These are phyloP conservation scores for Ziziphus jujuba DNA, from an alignment of 306 rosid genomes.

Conservation along the genomic window DNA sequence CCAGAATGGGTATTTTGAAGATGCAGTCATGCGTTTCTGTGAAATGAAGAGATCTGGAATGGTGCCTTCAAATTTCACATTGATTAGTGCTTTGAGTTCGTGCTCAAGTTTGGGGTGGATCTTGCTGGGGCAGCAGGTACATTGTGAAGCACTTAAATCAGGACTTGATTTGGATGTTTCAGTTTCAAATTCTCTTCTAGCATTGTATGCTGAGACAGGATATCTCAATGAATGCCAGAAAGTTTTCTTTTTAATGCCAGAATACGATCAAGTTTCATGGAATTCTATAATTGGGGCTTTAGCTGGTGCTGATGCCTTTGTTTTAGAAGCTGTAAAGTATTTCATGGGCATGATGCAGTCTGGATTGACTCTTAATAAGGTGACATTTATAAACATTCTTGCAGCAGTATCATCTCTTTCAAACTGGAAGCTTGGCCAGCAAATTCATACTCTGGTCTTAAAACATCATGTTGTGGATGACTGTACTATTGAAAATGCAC, in stretches of 20 bases:
- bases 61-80: conserved; percentile 75
- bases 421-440: conserved; percentile 49
- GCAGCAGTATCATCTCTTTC: conserved; percentile 71
- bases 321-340: conserved; percentile 53
- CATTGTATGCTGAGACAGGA: conserved; percentile 71
- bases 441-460: conserved; percentile 64
- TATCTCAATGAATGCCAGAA: conserved; percentile 52
- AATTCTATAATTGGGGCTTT: conserved; percentile 79
- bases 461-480: conserved; percentile 53
- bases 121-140: conserved; percentile 66
- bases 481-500: conserved; percentile 71
- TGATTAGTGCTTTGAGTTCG: conserved; percentile 86
- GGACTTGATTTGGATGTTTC: conserved; percentile 92
- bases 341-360: conserved; percentile 72
- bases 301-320: conserved; percentile 54
- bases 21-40: conserved; percentile 55
- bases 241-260: conserved; percentile 70
- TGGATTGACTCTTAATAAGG: conserved; percentile 70
- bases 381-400: conserved; percentile 72
- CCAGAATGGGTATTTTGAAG: conserved; percentile 65
- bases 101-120: conserved; percentile 81
- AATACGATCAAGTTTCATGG: conserved; percentile 82
- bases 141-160: conserved; percentile 63
- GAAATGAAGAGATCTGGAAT: conserved; percentile 64
- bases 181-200: conserved; percentile 82